Conservation (phyloP, 352 stramenopile genomes). For the Phytophthora fragariaefolia region DNA sequence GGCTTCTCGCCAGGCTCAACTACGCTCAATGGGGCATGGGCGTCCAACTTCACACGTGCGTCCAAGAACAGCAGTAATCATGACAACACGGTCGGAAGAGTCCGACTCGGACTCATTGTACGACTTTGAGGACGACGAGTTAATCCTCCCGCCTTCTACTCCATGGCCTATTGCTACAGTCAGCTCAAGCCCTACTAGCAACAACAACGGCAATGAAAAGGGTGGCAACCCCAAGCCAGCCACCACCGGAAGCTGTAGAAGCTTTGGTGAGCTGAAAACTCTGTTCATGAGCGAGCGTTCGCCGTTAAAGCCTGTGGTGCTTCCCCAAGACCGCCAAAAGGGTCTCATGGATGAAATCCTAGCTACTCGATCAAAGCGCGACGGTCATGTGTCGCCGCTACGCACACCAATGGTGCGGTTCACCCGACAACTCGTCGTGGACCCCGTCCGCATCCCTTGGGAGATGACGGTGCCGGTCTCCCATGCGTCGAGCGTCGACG, state of each 20-base stretch:
- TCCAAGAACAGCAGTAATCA: constrained; percentile 26
- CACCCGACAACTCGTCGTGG: constrained; percentile 51
- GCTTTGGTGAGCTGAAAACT: constrained; percentile 35
- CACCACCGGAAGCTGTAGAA: constrained; percentile 22
- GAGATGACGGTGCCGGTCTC: constrained; percentile 65
- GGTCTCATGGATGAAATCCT: constrained; percentile 31
- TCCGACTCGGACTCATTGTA: constrained; percentile 63
- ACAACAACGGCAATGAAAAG: constrained; percentile 17
- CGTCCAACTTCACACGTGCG: constrained; percentile 10
- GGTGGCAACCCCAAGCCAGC: constrained; percentile 2
- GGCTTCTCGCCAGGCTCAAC: constrained; percentile 29
- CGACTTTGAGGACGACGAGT: constrained; percentile 67
- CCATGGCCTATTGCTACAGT: constrained; percentile 44
- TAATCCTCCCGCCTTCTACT: constrained; percentile 53
- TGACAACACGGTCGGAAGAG: constrained; percentile 55
- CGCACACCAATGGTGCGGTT: constrained; percentile 40
- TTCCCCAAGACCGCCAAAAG: constrained; percentile 36
- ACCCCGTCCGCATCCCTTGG: constrained; percentile 69
- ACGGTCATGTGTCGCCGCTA: constrained; percentile 17
- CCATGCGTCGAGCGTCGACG: constrained; percentile 9
- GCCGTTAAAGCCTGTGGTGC: constrained; percentile 36
- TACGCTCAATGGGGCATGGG: constrained; percentile 25
- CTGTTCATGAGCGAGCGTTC: constrained; percentile 37
- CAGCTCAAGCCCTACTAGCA: constrained; percentile 5
- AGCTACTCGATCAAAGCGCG: constrained; percentile 11